Conservation (phyloP, 495 filamentous ascomycete species). For the Hypoxylon perforatum region DNA sequence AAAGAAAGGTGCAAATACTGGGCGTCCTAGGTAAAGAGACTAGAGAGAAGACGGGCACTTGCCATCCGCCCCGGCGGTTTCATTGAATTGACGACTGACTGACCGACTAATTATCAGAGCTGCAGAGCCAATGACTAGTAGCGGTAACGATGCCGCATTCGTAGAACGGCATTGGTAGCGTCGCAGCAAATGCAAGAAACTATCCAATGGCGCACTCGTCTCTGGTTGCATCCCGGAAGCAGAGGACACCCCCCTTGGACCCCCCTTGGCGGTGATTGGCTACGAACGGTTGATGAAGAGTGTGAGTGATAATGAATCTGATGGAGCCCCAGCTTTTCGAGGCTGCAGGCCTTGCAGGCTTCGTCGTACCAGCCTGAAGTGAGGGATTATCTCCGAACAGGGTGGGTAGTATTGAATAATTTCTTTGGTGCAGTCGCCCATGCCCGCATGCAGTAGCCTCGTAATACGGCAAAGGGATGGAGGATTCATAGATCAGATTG, state of each 20-base stretch:
- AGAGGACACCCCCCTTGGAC: constrained; percentile 16
- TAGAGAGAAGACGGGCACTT: constrained; percentile 18
- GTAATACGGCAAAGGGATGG: constrained; percentile 47
- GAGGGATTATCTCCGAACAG: constrained; percentile 50
- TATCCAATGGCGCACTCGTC: constrained; percentile 26
- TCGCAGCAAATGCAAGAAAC: constrained; percentile 40
- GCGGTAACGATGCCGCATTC: constrained; percentile 40
- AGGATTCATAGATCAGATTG: constrained; percentile 37
- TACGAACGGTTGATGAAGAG: constrained; percentile 4
- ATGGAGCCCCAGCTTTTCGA: constrained; percentile 43
- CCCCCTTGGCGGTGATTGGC: constrained; percentile 38
- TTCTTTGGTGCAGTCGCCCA: constrained; percentile 42
- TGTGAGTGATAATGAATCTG: constrained; percentile 40
- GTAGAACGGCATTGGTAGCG: constrained; percentile 35
- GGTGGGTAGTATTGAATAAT: constrained; percentile 45
- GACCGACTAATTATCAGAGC: constrained; percentile 28
- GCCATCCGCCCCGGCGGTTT: constrained; percentile 37
- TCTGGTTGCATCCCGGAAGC: constrained; percentile 38
- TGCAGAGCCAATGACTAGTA: constrained; percentile 42
- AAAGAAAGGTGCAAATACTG: not conserved
- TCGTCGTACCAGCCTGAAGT: constrained; percentile 36
- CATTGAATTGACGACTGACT: constrained; percentile 36
- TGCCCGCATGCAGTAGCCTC: constrained; percentile 50
- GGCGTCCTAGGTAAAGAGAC: not conserved
- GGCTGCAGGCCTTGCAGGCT: constrained; percentile 41